Evolutionary conservation across 1,284 basidiomycete species (phyloP).

Genomic region (Anthracocystis walkeri): DNA sequence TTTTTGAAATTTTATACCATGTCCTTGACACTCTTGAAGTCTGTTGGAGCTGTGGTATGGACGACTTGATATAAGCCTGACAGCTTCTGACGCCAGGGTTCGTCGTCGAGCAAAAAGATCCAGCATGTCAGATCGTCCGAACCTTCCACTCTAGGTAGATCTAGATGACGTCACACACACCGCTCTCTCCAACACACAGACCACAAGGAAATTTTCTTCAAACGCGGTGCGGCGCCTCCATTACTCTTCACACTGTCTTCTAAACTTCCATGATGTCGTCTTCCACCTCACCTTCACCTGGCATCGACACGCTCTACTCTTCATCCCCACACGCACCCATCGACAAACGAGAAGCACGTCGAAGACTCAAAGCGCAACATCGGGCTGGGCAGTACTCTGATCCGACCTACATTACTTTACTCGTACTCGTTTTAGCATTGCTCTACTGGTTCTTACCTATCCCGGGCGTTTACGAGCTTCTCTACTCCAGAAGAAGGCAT

Average conservation of each 20-base stretch:
- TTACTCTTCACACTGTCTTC: neutral
- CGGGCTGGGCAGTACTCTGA: conserved; percentile 44
- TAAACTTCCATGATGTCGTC: conserved; percentile 32
- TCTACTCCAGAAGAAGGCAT: conserved; percentile 20
- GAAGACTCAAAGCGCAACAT: conserved; percentile 38
- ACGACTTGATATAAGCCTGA: neutral
- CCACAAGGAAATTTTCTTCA: too few species aligned
- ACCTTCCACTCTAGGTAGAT: too few species aligned
- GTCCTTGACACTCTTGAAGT: neutral
- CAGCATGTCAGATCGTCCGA: too few species aligned
- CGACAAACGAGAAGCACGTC: conserved; percentile 43
- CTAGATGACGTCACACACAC: too few species aligned
- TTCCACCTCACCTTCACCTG: conserved; percentile 9
- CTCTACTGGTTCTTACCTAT: conserved; percentile 50
- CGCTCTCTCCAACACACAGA: too few species aligned
- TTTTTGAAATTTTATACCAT: conserved; percentile 7
- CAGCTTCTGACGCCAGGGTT: neutral
- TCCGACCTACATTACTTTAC: conserved; percentile 38
- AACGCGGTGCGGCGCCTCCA: neutral
- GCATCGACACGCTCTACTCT: conserved; percentile 34
- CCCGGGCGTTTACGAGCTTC: conserved; percentile 39
- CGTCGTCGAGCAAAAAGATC: neutral
- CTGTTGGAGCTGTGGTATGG: too few species aligned
- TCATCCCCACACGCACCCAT: conserved; percentile 41
- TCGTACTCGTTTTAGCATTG: conserved; percentile 33